Evolutionary conservation across 2,329 filamentous ascomycete species (phyloP), one percentile per base, ranked within the genome.

Genomic region (Cordyceps fumosorosea): DNA sequence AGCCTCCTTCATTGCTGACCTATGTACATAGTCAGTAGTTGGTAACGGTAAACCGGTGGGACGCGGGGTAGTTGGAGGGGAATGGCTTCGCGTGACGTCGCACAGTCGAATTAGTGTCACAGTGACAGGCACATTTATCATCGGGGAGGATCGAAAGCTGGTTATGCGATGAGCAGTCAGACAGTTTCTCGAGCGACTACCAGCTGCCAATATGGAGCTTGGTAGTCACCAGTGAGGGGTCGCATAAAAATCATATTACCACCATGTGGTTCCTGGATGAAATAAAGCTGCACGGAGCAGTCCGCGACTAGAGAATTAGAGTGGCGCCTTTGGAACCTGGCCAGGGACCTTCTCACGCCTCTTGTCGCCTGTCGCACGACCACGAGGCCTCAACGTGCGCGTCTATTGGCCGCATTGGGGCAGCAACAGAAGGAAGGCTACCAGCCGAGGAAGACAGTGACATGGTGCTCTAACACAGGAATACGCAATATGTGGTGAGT

Each of bases 341-440:
- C 6, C 29, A 29, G 26, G 51, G 60, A 26, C 29, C 53, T 18
- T 22, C 6, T 52, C 8, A n/a, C 18, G 60, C 52, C 32, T n/a
- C 26, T 20, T 18, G 45, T 56, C 47, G 60, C 60, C 60, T 55
- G 40, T 62, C 26, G 48, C 26, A 62, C 16, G 61, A 42, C 37
- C 61, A 62, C 61, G 61, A 58, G 61, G 61, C 54, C 40, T 53
- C 55, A 62, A 16, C 48, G 50, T 8, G 55, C 48, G 50, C 61
- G 55, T 62, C 54, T 62, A 62, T 62, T 62, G 61, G 61, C 44
- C 52, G 55, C 42, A 57, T 26, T 12, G 16, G 18, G 29, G 20
- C 18, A 44, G 44, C 60, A 47, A 34, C 16, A 57, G 26, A 37
- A 11, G 26, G 20, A 51, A 16, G 51, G n/a, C 10, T 55, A 51